phyloP scores from a whole-genome alignment of 2,329 filamentous ascomycete species.

The Aspergillus glaucus region DNA sequence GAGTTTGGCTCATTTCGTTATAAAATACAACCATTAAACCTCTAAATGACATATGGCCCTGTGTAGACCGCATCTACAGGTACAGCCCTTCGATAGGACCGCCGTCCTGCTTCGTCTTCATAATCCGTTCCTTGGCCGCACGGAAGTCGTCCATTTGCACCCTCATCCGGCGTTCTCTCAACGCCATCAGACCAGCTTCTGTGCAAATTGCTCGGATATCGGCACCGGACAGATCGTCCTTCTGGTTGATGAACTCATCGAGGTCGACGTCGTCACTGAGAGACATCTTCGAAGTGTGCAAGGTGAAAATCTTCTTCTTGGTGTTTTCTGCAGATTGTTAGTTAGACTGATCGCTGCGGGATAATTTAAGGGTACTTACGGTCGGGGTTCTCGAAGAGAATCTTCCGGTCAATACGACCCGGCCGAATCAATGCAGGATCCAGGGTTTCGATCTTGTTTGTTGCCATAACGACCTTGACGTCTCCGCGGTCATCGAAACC shows the following conservation, averaged over 20 bases:
- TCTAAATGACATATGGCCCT: constrained; percentile 5
- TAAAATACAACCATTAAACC: constrained; percentile 20
- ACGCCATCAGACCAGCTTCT: constrained; percentile 87
- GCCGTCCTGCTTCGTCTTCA: constrained; percentile 98
- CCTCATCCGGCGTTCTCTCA: constrained; percentile 92
- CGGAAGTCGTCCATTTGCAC: constrained; percentile 99
- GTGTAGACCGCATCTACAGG: constrained; percentile 57
- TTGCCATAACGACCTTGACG: constrained; percentile 99
- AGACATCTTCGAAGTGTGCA: constrained; percentile 98
- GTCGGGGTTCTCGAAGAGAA: constrained; percentile 68
- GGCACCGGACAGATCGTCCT: constrained; percentile 93
- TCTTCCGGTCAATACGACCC: constrained; percentile 97
- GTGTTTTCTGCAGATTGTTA: constrained; percentile 61
- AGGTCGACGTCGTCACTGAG: constrained; percentile 94
- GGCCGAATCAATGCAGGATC: constrained; percentile 94
- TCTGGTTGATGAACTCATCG: constrained; percentile 97
- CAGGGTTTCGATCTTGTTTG: constrained; percentile 98
- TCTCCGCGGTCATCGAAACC: constrained; percentile 98
- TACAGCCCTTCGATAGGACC: constrained; percentile 92
- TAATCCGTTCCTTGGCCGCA: constrained; percentile 81
- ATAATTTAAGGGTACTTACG: constrained; percentile 40
- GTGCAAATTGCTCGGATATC: constrained; percentile 99
- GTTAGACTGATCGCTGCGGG: constrained; percentile 1
- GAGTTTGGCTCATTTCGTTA: constrained; percentile 5
- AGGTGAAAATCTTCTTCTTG: constrained; percentile 93